These are phyloP conservation scores for Hymenoscyphus infarciens DNA, from an alignment of 2,329 filamentous ascomycete genomes.

Conservation along the genomic window DNA sequence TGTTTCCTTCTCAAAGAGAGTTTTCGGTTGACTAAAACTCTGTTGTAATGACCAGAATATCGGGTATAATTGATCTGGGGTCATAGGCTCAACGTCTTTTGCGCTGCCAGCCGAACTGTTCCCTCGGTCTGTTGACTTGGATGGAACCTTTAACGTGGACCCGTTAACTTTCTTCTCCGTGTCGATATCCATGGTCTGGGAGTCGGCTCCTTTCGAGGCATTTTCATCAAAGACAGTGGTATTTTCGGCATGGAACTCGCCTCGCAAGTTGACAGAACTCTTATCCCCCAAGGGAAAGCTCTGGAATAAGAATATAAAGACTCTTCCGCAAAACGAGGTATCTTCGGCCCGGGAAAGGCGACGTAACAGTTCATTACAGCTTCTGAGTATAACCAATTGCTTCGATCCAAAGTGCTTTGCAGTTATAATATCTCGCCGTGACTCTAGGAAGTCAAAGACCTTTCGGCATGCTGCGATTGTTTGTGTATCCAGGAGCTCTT, in stretches of 20 bases:
- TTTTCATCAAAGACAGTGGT: slow-evolving; percentile 76
- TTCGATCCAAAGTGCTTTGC: slow-evolving; percentile 78
- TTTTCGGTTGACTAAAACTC: slow-evolving; percentile 85
- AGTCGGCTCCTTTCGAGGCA: slow-evolving; percentile 35
- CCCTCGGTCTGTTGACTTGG: slow-evolving; percentile 16
- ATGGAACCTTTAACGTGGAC: slow-evolving; percentile 26
- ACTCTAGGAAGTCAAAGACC: slow-evolving; percentile 94
- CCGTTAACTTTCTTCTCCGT: slow-evolving; percentile 37
- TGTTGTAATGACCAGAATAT: slow-evolving; percentile 93
- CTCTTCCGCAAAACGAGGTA: slow-evolving; percentile 92
- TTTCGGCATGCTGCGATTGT: slow-evolving; percentile 87
- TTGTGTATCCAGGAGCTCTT: slow-evolving; percentile 94
- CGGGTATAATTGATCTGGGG: slow-evolving; percentile 75
- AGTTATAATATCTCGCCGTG: slow-evolving; percentile 82
- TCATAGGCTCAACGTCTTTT: slow-evolving; percentile 49
- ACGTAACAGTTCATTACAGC: slow-evolving; percentile 92
- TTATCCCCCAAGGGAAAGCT: slow-evolving; percentile 95
- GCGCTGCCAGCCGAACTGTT: slow-evolving; percentile 36
- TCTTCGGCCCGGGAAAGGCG: slow-evolving; percentile 93
- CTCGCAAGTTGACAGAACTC: slow-evolving; percentile 92
- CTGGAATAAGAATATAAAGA: slow-evolving; percentile 98
- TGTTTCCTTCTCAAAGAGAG: slow-evolving; percentile 67
- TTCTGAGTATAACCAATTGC: slow-evolving; percentile 82
- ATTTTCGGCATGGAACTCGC: slow-evolving; percentile 95
- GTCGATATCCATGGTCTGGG: slow-evolving; percentile 66